Evolutionary conservation across 1,139 yeast species (phyloP).

Genomic region (Blastobotrys petasosporus): DNA sequence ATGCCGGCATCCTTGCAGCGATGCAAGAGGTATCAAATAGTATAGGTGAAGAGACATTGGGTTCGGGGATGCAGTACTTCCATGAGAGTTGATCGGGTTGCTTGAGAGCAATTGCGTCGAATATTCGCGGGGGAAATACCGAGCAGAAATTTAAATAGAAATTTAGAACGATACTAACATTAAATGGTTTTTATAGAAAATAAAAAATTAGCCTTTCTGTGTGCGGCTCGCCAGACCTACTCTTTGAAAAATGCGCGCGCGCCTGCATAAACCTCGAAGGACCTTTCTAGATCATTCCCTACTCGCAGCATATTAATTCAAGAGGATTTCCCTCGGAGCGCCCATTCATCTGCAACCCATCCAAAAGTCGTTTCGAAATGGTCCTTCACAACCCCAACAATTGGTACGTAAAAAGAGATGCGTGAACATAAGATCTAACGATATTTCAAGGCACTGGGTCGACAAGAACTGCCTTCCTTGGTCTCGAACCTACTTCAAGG

Average conservation of each 20-base stretch:
- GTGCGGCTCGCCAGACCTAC: neutral
- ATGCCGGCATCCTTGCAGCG: slow-evolving; percentile 13
- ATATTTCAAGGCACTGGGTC: slow-evolving; percentile 75
- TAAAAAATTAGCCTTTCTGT: no score
- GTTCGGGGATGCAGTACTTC: no score
- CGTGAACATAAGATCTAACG: neutral
- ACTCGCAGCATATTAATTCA: neutral
- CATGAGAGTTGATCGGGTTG: no score
- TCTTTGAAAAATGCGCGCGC: neutral
- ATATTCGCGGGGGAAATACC: no score
- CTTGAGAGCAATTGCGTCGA: no score
- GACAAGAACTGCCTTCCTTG: slow-evolving; percentile 93
- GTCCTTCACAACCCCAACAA: slow-evolving; percentile 71
- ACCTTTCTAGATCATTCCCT: slow-evolving; percentile 7
- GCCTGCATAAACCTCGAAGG: neutral
- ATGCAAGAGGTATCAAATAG: slow-evolving; percentile 8
- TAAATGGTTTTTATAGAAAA: no score
- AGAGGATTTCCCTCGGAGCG: no score
- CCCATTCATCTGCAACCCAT: no score
- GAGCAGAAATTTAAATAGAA: no score
- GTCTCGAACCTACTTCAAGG: slow-evolving; percentile 71
- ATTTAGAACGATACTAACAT: no score
- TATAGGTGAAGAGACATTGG: neutral
- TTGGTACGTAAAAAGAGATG: slow-evolving; percentile 35
- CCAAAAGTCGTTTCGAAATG: slow-evolving; percentile 35